A percentile compares a stretch with the other conserved stretches of the same genome.
Evolutionary conservation across 257 asterid species (phyloP).

Genomic region (Nicotiana tabacum): DNA sequence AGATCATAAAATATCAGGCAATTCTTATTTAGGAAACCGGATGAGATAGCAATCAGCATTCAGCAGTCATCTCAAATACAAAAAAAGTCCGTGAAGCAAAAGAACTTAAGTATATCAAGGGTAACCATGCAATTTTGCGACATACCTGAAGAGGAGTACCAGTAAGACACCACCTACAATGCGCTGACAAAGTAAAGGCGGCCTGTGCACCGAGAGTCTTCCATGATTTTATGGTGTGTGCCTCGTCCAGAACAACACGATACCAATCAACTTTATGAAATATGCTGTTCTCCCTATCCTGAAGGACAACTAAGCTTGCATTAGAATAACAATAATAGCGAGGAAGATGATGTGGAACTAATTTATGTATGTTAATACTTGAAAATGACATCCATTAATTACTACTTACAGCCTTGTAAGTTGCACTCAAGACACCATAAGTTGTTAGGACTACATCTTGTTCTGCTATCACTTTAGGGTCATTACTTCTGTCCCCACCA

Average conservation of each 20-base stretch:
- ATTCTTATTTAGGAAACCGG: neutral
- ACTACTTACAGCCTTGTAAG: constrained; percentile 57
- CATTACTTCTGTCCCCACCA: constrained; percentile 58
- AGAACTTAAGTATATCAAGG: neutral
- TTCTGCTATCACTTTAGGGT: constrained; percentile 55
- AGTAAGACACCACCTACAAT: constrained; percentile 86
- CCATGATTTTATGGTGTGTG: constrained; percentile 77
- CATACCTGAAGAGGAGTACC: constrained; percentile 92
- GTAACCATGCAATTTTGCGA: neutral
- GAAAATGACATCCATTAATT: neutral
- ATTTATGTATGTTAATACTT: neutral
- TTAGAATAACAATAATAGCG: neutral
- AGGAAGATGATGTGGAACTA: neutral
- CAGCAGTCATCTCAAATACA: neutral
- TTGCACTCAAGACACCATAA: constrained; percentile 58
- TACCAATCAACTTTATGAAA: constrained; percentile 82
- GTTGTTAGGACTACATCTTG: constrained; percentile 83
- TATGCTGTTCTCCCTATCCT: constrained; percentile 54
- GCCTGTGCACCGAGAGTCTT: constrained; percentile 70
- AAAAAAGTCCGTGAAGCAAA: neutral
- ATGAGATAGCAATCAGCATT: neutral
- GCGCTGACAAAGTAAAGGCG: constrained; percentile 59
- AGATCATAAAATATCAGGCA: too few species aligned
- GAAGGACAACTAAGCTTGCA: constrained; percentile 3
- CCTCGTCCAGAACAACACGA: constrained; percentile 82